Evolutionary conservation across 768 basidiomycete species (phyloP).

Genomic region (Mycena rebaudengoi): DNA sequence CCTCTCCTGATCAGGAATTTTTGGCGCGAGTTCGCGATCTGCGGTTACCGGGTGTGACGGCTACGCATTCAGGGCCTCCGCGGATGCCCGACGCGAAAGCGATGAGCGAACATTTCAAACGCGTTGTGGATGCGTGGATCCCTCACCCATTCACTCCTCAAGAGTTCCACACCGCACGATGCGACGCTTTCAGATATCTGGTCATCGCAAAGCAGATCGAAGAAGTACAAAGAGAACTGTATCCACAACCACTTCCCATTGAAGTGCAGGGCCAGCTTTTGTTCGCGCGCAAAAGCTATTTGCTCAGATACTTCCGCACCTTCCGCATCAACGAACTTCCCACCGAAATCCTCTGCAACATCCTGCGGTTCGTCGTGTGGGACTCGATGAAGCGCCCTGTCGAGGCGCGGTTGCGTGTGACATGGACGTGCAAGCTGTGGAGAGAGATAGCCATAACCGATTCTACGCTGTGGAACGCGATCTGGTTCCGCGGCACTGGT

Average conservation of each 20-base stretch:
- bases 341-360: constrained; percentile 68
- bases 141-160: constrained; percentile 26
- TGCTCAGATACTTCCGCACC: constrained; percentile 24
- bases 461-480: constrained; percentile 66
- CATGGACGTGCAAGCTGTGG: constrained; percentile 69
- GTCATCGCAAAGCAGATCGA: constrained; percentile 20
- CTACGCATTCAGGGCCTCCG: background rate
- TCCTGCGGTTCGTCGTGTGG: constrained; percentile 71
- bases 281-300: constrained; percentile 22
- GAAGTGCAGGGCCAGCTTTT: constrained; percentile 29
- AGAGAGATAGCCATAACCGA: constrained; percentile 57
- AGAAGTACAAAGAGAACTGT: constrained; percentile 27
- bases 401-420: constrained; percentile 54
- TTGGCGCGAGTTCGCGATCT: constrained; percentile 12
- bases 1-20: constrained; percentile 10
- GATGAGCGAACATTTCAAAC: constrained; percentile 29
- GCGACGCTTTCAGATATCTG: constrained; percentile 25
- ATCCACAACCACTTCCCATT: constrained; percentile 20
- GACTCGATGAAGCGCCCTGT: constrained; percentile 43
- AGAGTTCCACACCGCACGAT: constrained; percentile 14
- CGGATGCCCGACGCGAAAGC: background rate
- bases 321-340: constrained; percentile 64
- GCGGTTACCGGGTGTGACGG: constrained; percentile 1
- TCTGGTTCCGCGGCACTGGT: constrained; percentile 67
- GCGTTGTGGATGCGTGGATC: constrained; percentile 31